These are phyloP conservation scores for Hibiscus trionum DNA, from an alignment of 345 rosid species.

Conservation along the genomic window DNA sequence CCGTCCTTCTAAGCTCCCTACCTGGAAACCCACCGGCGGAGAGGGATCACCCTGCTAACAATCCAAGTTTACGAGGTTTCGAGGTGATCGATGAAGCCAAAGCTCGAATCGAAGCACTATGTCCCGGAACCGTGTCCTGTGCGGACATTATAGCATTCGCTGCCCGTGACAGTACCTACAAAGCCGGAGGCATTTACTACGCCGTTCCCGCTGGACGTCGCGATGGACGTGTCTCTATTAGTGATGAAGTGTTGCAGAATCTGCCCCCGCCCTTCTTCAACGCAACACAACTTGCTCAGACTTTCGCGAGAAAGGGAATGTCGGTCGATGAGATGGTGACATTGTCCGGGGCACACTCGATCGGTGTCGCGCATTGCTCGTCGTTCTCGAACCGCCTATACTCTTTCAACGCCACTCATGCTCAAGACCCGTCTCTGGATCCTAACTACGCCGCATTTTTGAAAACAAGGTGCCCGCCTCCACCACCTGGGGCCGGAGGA, in stretches of 20 bases:
- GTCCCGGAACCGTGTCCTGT: conserved; percentile 37
- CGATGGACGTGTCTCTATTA: conserved; percentile 15
- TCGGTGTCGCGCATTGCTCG: conserved; percentile 37
- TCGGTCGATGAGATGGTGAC: neutral
- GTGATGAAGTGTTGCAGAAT: conserved; percentile 17
- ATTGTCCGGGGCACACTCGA: conserved; percentile 15
- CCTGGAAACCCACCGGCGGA: conserved; percentile 20
- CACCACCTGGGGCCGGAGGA: neutral
- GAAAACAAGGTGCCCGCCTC: conserved; percentile 33
- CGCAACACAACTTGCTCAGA: conserved; percentile 20
- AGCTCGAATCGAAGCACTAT: conserved; percentile 25
- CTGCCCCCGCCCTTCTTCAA: conserved; percentile 24
- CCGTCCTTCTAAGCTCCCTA: conserved; percentile 28
- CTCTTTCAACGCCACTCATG: conserved; percentile 24
- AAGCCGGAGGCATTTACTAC: conserved; percentile 16
- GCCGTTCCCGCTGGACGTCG: no score
- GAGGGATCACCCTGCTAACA: conserved; percentile 30
- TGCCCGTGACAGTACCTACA: conserved; percentile 28
- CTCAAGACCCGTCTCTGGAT: conserved; percentile 34
- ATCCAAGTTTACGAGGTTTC: conserved; percentile 35
- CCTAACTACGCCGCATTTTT: conserved; percentile 20
- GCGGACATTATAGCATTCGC: conserved; percentile 47
- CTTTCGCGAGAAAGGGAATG: conserved; percentile 32
- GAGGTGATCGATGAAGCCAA: conserved; percentile 42
- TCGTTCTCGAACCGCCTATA: conserved; percentile 33